Evolutionary conservation across 176 grass and related monocot genomes (phyloP), one percentile per base, ranked within the genome.

Genomic region (Triticum monococcum): DNA sequence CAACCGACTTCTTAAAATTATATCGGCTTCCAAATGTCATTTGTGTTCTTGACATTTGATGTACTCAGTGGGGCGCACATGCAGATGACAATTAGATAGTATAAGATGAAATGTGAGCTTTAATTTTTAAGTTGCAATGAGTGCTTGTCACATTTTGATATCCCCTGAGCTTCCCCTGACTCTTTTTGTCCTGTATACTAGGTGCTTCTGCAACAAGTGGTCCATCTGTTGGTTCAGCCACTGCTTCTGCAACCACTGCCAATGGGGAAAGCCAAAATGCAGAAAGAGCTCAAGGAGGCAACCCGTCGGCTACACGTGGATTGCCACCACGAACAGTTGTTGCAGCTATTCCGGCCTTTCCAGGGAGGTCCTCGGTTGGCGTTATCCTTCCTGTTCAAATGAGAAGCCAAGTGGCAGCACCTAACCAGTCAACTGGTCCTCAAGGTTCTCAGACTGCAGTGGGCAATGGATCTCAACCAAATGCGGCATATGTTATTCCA

Each of bases 301-400:
- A 86, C 64, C 22, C 9, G 9, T 84, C 88, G 76, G 84, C 81
- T 33, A 81, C 90, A 73, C 91, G 67, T 40, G 94, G 96, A 82
- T 76, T 95, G 43, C 79, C 90, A 88, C 72, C 93, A 84, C 90
- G 89, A 66, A 91, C 89, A 86, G 84, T 93, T 32, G 84, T 95
- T 91, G 83, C 88, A 62, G 88, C 93, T 87, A 70, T 92, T 68
- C 93, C 93, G 4, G 80, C 83, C 82, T 38, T 92, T 72, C 93
- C 91, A 9, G 86, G 86, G 64, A 88, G 86, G 64, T 78, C 90
- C 61, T 56, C 89, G 8, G 86, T 98, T 40, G 89, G 88, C 88
- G 93, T 96, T 86, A 33, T 96, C 30, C 87, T 94, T 46, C 96
- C 96, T 77, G 90, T 96, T 74, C 92, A 96, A 87, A 65, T 92